Base-by-base conservation (phyloP, 768 basidiomycete genomes). In the Solioccasus polychromus region DNA sequence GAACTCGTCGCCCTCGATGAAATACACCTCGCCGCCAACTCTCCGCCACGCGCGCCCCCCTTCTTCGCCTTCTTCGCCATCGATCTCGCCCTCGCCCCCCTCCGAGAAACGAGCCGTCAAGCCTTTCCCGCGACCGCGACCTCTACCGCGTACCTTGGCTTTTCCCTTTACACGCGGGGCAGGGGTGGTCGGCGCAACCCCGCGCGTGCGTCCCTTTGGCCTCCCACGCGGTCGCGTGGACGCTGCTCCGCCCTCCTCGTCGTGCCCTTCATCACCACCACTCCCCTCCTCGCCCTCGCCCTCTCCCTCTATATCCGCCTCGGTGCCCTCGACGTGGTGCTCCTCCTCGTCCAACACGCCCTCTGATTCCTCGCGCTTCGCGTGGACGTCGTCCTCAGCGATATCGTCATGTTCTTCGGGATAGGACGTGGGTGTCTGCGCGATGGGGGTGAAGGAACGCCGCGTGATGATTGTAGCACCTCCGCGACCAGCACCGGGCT, bases 1-100 rank as follows among this genome's bases (percentile, higher is more conserved):
- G 52, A 92, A 83, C 68, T 97, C 95, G 62, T 98, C 95, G 35
- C 87, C 86, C 28, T 91, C 88, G 40, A 96, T 85, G 36, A 84
- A 71, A 61, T 85, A 87, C 5, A 80, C 75, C 52, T 80, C 74
- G 9, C 86, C 91, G 29, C 84, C 81, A 54, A 96, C 79, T 58
- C 74, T 78, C 28, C 82, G 71, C 70, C 85, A 88, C 1, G 85
- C 82, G 53, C 85, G 87, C 0, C 83, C 85, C 14, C 55, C 62
- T 34, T 62, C 57, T 39, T 67, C 67, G 39, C 59, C 63, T 42
- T 78, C 75, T 15, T 66, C 67, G 14, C 66, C 66, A 8, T 66
- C 74, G 5, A 54, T 67, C 3, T 62, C 75, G 3, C 68, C 72
- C 3, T 53, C 71, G n/a, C 73, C 77, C 35, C 56, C 55, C 8